Evolutionary conservation across 108 stramenopile species (phyloP), one percentile per base, ranked within the genome.

Genomic region (Skeletonema tropicum): DNA sequence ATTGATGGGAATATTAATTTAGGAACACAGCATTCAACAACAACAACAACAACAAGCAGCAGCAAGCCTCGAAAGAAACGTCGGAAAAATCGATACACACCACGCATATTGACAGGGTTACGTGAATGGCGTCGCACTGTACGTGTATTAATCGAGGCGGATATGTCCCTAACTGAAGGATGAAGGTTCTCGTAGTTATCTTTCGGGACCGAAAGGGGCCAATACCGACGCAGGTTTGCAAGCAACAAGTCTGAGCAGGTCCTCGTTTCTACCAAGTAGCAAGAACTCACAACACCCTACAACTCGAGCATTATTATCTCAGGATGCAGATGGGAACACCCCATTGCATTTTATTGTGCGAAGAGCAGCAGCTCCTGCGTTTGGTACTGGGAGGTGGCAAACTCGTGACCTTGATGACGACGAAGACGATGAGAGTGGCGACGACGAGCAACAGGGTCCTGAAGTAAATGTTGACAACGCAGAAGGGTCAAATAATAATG

Each of bases 271-370:
- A 55, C 52, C 52, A 1, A 55, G 52, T 23, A 55, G 6, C 52
- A 55, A 55, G 7, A 55, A 21, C 21, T 21, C 52, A 23, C 52
- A 55, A 21, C 52, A 55, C 52, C 52, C 52, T 23, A 55, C 52
- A 55, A 62, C 61, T 36, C 61, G 61, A 38, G 88, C 88, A 10
- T 73, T 87, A 2, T 57, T 90, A 36, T 64, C 83, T 26, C 89
- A 92, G 68, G 91, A 92, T 60, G 86, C 89, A 3, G 91, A 92
- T 60, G 91, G 91, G 25, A 86, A 90, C 65, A 88, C 87, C 9
- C 91, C 91, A 0, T 72, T 92, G 29, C 91, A 92, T 74, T 70
- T 92, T 36, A 66, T 92, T 60, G 86, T 92, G 29, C 84, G 91
- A 52, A 71, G 88, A 45, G 82, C 88, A 30, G 74, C 74, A 15